A percentile compares a stretch with the other conserved stretches of the same genome.
Evolutionary conservation across 106 monocot genomes (phyloP).

Genomic region (Platanthera zijinensis): DNA sequence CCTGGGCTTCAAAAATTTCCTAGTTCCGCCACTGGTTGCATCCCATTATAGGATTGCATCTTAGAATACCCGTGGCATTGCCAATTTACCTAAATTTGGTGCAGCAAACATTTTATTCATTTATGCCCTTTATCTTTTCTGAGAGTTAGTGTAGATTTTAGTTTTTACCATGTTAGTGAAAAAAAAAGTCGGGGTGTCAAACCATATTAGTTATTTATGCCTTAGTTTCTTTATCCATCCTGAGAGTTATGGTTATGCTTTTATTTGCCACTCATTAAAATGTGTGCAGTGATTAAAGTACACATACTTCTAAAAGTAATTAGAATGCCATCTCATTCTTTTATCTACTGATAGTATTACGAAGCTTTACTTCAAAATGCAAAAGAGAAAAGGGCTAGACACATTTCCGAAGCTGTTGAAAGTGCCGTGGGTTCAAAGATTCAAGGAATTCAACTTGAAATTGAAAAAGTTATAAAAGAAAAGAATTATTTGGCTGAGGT

Average conservation of each 20-base stretch:
- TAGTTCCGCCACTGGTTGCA: too few relatives aligned
- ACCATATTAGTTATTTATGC: too few relatives aligned
- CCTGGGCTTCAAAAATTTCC: too few relatives aligned
- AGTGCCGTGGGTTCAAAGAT: slow-evolving; percentile 50
- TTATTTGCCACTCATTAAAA: background rate
- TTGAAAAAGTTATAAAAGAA: slow-evolving; percentile 49
- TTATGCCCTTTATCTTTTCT: too few relatives aligned
- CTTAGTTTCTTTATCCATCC: too few relatives aligned
- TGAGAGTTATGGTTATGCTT: background rate
- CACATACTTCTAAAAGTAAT: background rate
- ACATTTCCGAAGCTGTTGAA: slow-evolving; percentile 63
- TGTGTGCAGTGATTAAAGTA: background rate
- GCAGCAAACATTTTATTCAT: too few relatives aligned
- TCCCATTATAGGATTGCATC: too few relatives aligned
- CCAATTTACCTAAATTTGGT: too few relatives aligned
- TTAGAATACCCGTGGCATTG: too few relatives aligned
- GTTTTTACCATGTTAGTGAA: too few relatives aligned
- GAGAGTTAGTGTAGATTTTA: too few relatives aligned
- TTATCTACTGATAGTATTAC: slow-evolving; percentile 55
- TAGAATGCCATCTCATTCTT: background rate
- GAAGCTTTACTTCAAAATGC: slow-evolving; percentile 62
- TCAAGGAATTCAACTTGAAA: slow-evolving; percentile 46
- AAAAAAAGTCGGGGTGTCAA: too few relatives aligned
- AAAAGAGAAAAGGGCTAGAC: slow-evolving; percentile 39
- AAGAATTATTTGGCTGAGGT: slow-evolving; percentile 56